Evolutionary conservation across 225 moss, liverwort and hornwort genomes (phyloP).

Genomic region (Antitrichia curtipendula): DNA sequence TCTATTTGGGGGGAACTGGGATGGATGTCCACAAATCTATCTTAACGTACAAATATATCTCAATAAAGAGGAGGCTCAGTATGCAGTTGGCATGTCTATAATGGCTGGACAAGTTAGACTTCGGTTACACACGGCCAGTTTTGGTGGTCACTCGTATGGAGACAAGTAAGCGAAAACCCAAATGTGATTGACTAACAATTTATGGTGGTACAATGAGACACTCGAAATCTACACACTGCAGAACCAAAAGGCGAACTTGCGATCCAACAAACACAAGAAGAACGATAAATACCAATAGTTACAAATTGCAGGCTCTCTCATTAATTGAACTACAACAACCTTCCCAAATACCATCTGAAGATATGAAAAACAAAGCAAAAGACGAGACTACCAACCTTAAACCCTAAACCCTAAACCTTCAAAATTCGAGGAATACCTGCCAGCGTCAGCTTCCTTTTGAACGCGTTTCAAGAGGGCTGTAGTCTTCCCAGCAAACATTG

Average conservation of each 20-base stretch:
- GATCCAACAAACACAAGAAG: background rate
- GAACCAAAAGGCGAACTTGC: background rate
- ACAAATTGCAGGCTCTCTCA: background rate
- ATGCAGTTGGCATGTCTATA: background rate
- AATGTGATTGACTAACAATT: background rate
- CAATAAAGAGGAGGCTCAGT: background rate
- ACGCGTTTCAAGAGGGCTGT: conserved; percentile 67
- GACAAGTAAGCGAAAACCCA: background rate
- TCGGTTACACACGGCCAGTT: background rate
- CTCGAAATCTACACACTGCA: background rate
- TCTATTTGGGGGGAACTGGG: background rate
- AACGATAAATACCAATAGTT: background rate
- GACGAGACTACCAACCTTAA: background rate
- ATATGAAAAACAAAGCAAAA: background rate
- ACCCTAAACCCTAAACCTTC: background rate
- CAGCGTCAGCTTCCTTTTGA: conserved; percentile 42
- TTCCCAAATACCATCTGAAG: background rate
- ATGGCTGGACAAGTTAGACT: background rate
- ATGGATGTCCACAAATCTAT: background rate
- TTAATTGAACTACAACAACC: background rate
- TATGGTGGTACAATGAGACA: background rate
- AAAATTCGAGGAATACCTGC: conserved; percentile 35
- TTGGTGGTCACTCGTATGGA: background rate
- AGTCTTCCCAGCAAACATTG: conserved; percentile 95
- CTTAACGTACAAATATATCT: background rate